phyloP scores from a whole-genome alignment of 805 yeast species.

The Sugiyamaella qingdaonensis region DNA sequence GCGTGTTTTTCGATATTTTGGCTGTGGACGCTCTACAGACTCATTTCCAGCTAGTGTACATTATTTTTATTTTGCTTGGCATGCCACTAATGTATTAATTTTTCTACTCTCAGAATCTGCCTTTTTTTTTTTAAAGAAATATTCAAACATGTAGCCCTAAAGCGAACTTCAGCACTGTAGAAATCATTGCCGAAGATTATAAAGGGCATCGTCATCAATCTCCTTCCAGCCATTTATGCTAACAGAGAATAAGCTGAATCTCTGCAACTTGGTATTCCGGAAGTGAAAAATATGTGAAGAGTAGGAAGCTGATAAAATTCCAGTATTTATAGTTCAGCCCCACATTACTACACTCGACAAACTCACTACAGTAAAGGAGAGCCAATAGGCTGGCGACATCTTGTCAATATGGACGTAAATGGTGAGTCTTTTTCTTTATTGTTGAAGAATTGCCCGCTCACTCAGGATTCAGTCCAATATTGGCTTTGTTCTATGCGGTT shows the following conservation, averaged over 20 bases:
- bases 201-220: conserved; percentile 23
- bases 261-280: conserved; percentile 26
- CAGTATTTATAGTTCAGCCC: background rate
- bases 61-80: background rate
- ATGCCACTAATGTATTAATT: too few relatives aligned
- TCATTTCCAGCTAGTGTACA: conserved; percentile 21
- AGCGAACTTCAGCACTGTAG: conserved; percentile 26
- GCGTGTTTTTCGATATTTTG: conserved; percentile 71
- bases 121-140: too few relatives aligned
- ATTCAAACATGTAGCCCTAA: conserved; percentile 25
- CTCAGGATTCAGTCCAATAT: conserved; percentile 50
- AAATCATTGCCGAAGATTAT: conserved; percentile 12
- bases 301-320: background rate
- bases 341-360: background rate
- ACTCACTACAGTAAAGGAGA: background rate
- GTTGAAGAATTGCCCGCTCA: too few relatives aligned
- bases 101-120: background rate
- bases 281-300: conserved; percentile 14
- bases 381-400: too few relatives aligned
- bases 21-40: conserved; percentile 72
- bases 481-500: conserved; percentile 81
- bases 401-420: background rate
- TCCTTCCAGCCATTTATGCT: conserved; percentile 32
- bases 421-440: background rate
- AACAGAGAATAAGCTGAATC: conserved; percentile 13